Evolutionary conservation across 345 rosid genomes (phyloP).

Genomic region (Brassica carinata): DNA sequence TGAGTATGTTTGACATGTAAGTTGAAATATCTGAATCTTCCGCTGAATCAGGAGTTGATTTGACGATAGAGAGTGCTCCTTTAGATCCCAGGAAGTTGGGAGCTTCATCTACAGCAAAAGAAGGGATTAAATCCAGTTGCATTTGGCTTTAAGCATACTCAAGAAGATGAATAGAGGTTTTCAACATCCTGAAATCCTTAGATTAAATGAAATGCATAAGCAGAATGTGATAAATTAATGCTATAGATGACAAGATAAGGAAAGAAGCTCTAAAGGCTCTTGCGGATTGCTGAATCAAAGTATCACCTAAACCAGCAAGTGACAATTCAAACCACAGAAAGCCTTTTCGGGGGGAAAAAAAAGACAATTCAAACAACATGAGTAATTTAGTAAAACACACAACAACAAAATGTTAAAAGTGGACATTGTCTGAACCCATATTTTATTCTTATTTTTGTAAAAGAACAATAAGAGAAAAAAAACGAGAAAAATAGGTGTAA

Average conservation of each 20-base stretch:
- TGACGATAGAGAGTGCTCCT: slow-evolving; percentile 60
- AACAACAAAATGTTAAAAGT: not conserved
- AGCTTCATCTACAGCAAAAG: slow-evolving; percentile 66
- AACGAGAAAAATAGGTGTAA: not conserved
- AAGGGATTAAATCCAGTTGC: not conserved
- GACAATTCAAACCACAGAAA: not conserved
- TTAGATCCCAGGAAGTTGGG: slow-evolving; percentile 54
- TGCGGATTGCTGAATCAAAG: not conserved
- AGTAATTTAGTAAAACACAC: not conserved
- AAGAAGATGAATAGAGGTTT: not conserved
- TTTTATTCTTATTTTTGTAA: not conserved
- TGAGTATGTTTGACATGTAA: slow-evolving; percentile 60
- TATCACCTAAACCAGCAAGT: not conserved
- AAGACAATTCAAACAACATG: too few species aligned
- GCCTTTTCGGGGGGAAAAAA: too few species aligned
- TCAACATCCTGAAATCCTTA: not conserved
- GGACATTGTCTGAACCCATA: slow-evolving; percentile 1
- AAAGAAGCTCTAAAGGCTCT: too few species aligned
- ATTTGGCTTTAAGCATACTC: not conserved
- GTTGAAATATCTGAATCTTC: slow-evolving; percentile 59
- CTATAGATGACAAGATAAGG: too few species aligned
- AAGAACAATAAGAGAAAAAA: not conserved
- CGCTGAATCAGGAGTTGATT: slow-evolving; percentile 55
- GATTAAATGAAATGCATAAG: not conserved
- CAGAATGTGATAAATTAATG: not conserved